Evolutionary conservation across 345 rosid species (phyloP).

Genomic region (Draba incana): DNA sequence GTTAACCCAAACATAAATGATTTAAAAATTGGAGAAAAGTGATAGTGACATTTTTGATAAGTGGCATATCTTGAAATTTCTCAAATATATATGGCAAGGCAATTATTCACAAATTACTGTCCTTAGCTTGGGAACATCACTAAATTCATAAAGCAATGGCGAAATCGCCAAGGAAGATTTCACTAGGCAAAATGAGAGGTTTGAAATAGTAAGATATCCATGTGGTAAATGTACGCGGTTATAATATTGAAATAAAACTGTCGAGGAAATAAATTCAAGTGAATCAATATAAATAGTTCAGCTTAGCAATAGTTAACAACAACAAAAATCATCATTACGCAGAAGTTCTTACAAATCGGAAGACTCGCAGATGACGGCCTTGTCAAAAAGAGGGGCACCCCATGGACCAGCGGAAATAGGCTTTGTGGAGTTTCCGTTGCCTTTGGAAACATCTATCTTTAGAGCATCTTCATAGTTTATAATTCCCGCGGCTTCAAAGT

Average conservation of each 20-base stretch:
- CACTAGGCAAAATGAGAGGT: neutral
- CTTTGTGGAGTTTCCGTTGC: conserved; percentile 49
- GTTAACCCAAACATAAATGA: too few species aligned
- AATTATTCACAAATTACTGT: too few species aligned
- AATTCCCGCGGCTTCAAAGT: conserved; percentile 86
- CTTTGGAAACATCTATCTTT: conserved; percentile 76
- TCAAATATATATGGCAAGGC: too few species aligned
- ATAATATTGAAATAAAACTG: too few species aligned
- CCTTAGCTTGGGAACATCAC: too few species aligned
- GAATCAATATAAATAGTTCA: neutral
- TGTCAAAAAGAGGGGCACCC: conserved; percentile 96
- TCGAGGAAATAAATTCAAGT: neutral
- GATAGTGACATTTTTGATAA: too few species aligned
- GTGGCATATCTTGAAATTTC: too few species aligned
- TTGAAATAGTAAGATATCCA: neutral
- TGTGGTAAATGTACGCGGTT: too few species aligned
- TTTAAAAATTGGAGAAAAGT: too few species aligned
- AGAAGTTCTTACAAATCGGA: conserved; percentile 67
- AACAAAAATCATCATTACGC: conserved; percentile 1
- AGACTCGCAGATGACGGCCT: conserved; percentile 76
- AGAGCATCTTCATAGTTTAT: conserved; percentile 78
- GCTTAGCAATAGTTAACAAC: neutral
- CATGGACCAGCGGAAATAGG: conserved; percentile 92
- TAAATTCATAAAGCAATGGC: too few species aligned
- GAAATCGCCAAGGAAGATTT: too few species aligned